A percentile compares a stretch with the other conserved stretches of the same genome.
phyloP scores from a whole-genome alignment of 108 stramenopile genomes.

The Pseudonitzschia multiseries region DNA sequence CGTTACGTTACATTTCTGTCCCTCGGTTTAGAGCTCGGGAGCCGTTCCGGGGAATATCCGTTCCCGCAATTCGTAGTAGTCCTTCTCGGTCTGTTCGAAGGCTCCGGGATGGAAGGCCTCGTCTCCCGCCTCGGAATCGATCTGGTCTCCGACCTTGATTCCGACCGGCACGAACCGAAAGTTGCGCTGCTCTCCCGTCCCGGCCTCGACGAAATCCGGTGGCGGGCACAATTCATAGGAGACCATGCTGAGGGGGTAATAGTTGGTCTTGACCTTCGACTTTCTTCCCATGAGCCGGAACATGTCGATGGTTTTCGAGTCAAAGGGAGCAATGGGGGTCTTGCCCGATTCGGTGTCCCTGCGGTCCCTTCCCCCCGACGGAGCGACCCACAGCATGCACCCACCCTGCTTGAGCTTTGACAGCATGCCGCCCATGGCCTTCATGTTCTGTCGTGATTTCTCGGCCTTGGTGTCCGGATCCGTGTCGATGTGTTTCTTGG shows the following conservation, averaged over 20 bases:
- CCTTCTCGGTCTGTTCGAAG: slow-evolving; percentile 44
- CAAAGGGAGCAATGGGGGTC: slow-evolving; percentile 90
- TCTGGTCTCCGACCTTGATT: slow-evolving; percentile 67
- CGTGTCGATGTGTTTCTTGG: slow-evolving; percentile 95
- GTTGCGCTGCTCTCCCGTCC: slow-evolving; percentile 82
- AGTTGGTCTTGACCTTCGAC: slow-evolving; percentile 84
- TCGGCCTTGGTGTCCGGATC: slow-evolving; percentile 87
- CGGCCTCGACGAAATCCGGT: slow-evolving; percentile 85
- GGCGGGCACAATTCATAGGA: slow-evolving; percentile 94
- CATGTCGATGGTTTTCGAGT: slow-evolving; percentile 93
- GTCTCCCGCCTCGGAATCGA: slow-evolving; percentile 67
- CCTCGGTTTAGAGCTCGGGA: slow-evolving; percentile 8
- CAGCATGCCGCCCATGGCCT: slow-evolving; percentile 87
- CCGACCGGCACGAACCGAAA: slow-evolving; percentile 85
- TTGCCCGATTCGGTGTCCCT: slow-evolving; percentile 72
- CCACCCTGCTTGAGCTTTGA: slow-evolving; percentile 82
- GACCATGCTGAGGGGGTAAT: slow-evolving; percentile 94
- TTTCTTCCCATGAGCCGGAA: slow-evolving; percentile 94
- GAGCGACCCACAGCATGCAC: slow-evolving; percentile 94
- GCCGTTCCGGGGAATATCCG: slow-evolving; percentile 41
- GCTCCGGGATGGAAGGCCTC: slow-evolving; percentile 74
- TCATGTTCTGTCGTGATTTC: slow-evolving; percentile 87
- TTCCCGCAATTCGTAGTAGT: slow-evolving; percentile 57
- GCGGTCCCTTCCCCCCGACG: slow-evolving; percentile 92
- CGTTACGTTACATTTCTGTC: no score